phyloP scores from a whole-genome alignment of 345 rosid species.

The Erysimum cheiranthoides region DNA sequence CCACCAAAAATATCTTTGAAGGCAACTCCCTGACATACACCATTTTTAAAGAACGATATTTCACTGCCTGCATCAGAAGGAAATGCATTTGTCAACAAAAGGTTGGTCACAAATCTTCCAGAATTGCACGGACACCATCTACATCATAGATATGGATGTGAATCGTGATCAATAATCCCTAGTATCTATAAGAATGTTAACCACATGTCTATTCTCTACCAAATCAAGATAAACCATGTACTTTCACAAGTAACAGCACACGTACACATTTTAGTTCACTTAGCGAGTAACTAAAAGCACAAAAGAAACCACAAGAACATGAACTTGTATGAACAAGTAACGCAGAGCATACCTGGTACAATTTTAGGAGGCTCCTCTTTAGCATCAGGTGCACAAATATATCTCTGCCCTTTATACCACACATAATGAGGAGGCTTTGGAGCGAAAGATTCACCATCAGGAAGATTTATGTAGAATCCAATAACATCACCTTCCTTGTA shows the following conservation, averaged over 20 bases:
- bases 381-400: constrained; percentile 67
- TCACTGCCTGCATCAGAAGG: constrained; percentile 76
- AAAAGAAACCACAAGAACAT: neutral
- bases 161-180: constrained; percentile 22
- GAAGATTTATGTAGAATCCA: constrained; percentile 88
- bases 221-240: neutral
- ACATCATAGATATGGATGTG: neutral
- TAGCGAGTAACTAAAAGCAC: constrained; percentile 20
- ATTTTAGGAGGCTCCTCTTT: constrained; percentile 88
- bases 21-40: constrained; percentile 89
- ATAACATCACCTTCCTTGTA: constrained; percentile 92
- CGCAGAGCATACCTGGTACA: constrained; percentile 69
- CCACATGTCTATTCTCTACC: constrained; percentile 18
- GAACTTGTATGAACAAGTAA: neutral
- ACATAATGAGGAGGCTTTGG: constrained; percentile 84
- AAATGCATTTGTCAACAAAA: neutral
- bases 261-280: neutral
- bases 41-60: constrained; percentile 92
- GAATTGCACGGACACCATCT: neutral
- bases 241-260: constrained; percentile 7
- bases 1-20: constrained; percentile 83
- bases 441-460: constrained; percentile 74
- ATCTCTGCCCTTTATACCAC: constrained; percentile 91
- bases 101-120: neutral
- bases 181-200: constrained; percentile 12